Conservation (phyloP, 228 moss, liverwort and hornwort species). For the Sphagnum fallax region DNA sequence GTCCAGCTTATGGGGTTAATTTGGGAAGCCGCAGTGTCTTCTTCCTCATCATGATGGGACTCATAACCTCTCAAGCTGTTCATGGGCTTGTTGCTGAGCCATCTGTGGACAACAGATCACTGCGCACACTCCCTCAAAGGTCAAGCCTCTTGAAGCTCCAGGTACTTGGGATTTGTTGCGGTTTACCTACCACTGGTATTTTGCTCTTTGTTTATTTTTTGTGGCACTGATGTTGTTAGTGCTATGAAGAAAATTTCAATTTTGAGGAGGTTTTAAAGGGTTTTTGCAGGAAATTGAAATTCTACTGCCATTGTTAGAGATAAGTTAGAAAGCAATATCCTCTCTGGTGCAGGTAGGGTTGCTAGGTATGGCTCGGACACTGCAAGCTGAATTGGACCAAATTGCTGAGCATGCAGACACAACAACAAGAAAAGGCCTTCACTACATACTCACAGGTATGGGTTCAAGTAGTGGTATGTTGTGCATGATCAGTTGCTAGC, state of each 20-base stretch:
- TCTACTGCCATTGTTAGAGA: too few relatives aligned
- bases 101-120: slow-evolving; percentile 34
- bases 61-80: slow-evolving; percentile 68
- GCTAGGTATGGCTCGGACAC: slow-evolving; percentile 76
- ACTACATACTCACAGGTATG: slow-evolving; percentile 73
- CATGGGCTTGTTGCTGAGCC: slow-evolving; percentile 64
- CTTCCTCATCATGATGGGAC: slow-evolving; percentile 67
- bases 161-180: slow-evolving; percentile 18
- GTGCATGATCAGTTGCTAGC: too few relatives aligned
- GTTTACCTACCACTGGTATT: background rate
- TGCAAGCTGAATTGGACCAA: slow-evolving; percentile 74
- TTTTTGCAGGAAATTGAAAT: too few relatives aligned
- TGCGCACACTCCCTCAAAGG: slow-evolving; percentile 30
- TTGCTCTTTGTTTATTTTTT: background rate
- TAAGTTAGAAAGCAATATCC: too few relatives aligned
- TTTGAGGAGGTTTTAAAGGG: too few relatives aligned
- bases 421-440: slow-evolving; percentile 75
- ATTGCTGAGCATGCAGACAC: slow-evolving; percentile 90
- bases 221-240: background rate
- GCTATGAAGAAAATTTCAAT: slow-evolving; percentile 2
- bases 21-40: slow-evolving; percentile 60
- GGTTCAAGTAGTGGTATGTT: too few relatives aligned
- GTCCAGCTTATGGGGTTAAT: slow-evolving; percentile 58
- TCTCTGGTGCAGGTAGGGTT: slow-evolving; percentile 61
- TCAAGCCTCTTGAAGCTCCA: slow-evolving; percentile 82